phyloP scores from a whole-genome alignment of 2,329 filamentous ascomycete species.

The Chaetomiaceae sp. region DNA sequence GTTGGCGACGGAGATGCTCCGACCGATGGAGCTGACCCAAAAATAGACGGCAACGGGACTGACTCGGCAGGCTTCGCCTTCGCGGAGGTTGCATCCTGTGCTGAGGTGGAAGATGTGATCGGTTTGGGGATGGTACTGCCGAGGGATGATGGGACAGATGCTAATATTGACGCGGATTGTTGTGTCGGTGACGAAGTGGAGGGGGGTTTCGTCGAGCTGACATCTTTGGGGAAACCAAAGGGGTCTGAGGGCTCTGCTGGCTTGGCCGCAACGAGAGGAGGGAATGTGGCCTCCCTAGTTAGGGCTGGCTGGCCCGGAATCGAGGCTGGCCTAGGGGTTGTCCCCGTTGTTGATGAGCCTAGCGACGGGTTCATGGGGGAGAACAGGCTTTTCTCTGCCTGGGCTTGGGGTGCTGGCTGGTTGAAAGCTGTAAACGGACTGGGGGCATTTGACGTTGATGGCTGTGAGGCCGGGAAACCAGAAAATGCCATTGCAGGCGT shows the following conservation, averaged over 20 bases:
- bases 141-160: not conserved
- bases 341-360: not conserved
- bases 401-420: constrained; percentile 3
- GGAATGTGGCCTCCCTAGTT: not conserved
- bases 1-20: constrained; percentile 1
- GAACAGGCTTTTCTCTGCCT: constrained; percentile 10
- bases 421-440: constrained; percentile 1
- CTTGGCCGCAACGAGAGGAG: not conserved
- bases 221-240: not conserved
- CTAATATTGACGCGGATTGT: not conserved
- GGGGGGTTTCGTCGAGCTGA: not conserved
- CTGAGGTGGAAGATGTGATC: not conserved
- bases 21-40: not conserved
- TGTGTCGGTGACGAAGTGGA: not conserved
- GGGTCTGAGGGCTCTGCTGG: not conserved
- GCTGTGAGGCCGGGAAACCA: not conserved
- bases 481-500: not conserved
- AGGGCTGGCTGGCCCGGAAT: not conserved
- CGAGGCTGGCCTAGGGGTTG: not conserved
- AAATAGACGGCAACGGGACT: not conserved
- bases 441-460: not conserved
- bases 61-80: not conserved
- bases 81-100: not conserved
- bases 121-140: not conserved
- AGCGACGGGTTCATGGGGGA: constrained; percentile 1